Percentiles rank a stretch among this genome's conserved stretches.
Conservation (phyloP, 345 rosid species). For the Mercurialis annua region DNA sequence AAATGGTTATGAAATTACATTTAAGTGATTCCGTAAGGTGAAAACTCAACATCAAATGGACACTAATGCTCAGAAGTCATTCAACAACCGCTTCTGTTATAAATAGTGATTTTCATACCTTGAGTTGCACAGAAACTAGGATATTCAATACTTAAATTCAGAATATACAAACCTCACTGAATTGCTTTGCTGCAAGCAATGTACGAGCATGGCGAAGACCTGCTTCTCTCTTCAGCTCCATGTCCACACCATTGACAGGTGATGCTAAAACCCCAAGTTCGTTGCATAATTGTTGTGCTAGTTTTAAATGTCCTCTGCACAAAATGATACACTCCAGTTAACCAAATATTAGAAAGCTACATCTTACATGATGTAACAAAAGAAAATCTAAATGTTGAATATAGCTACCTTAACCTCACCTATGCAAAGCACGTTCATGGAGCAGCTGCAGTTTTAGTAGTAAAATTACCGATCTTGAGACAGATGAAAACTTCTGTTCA, state of each 20-base stretch:
- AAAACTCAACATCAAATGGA: no score
- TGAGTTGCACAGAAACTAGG: neutral
- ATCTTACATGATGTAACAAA: slow-evolving; percentile 6
- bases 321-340: slow-evolving; percentile 13
- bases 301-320: slow-evolving; percentile 72
- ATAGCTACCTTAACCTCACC: slow-evolving; percentile 40
- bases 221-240: slow-evolving; percentile 86
- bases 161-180: slow-evolving; percentile 57
- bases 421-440: slow-evolving; percentile 85
- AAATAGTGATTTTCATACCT: neutral
- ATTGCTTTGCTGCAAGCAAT: slow-evolving; percentile 92
- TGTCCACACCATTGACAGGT: slow-evolving; percentile 74
- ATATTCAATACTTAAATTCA: neutral
- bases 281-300: slow-evolving; percentile 79
- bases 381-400: neutral
- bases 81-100: neutral
- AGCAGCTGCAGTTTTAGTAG: slow-evolving; percentile 84
- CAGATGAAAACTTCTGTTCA: slow-evolving; percentile 71
- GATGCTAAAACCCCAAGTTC: slow-evolving; percentile 89
- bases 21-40: no score
- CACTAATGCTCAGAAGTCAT: neutral
- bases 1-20: no score
- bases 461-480: slow-evolving; percentile 74
- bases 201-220: slow-evolving; percentile 88
- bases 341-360: slow-evolving; percentile 3